Conservation (phyloP, 2,329 filamentous ascomycete species). For the Remersonia thermophila region DNA sequence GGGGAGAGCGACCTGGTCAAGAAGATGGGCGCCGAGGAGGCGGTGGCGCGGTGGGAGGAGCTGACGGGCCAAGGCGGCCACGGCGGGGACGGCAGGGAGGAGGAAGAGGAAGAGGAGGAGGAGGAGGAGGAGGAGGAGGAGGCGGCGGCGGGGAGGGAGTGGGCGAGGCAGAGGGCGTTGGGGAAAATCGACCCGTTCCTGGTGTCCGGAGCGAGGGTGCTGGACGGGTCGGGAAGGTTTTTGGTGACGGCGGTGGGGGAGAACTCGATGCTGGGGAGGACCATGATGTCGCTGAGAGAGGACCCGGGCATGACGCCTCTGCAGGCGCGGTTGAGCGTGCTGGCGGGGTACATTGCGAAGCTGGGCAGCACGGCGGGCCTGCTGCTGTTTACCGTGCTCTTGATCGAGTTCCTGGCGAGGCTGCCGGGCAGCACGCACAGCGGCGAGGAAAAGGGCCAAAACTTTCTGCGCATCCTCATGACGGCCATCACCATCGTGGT, state of each 20-base stretch:
- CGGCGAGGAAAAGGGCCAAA: conserved; percentile 43
- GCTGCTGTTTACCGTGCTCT: conserved; percentile 61
- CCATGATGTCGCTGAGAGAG: conserved; percentile 42
- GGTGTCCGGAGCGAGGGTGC: conserved; percentile 42
- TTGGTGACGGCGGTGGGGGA: conserved; percentile 44
- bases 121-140: conserved; percentile 34
- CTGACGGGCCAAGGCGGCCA: conserved; percentile 35
- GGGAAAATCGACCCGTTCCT: conserved; percentile 45
- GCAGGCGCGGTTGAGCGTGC: conserved; percentile 37
- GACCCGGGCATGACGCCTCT: conserved; percentile 41
- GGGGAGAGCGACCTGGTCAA: conserved; percentile 59
- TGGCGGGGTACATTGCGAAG: conserved; percentile 30
- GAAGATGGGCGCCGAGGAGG: conserved; percentile 47
- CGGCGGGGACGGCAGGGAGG: too few relatives aligned
- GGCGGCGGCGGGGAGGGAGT: conserved; percentile 30
- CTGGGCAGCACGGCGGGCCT: conserved; percentile 53
- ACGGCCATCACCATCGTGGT: conserved; percentile 54
- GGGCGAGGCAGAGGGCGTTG: too few relatives aligned
- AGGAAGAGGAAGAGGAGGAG: too few relatives aligned
- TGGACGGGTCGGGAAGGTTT: conserved; percentile 41
- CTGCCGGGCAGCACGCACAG: conserved; percentile 38
- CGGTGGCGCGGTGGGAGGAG: conserved; percentile 31
- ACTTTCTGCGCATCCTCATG: conserved; percentile 50
- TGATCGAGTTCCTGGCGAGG: conserved; percentile 62
- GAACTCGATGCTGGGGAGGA: conserved; percentile 41